A percentile compares a stretch with the other conserved stretches of the same genome.
These are phyloP conservation scores for Didymella lethalis DNA, from an alignment of 2,329 filamentous ascomycete genomes.

Conservation along the genomic window DNA sequence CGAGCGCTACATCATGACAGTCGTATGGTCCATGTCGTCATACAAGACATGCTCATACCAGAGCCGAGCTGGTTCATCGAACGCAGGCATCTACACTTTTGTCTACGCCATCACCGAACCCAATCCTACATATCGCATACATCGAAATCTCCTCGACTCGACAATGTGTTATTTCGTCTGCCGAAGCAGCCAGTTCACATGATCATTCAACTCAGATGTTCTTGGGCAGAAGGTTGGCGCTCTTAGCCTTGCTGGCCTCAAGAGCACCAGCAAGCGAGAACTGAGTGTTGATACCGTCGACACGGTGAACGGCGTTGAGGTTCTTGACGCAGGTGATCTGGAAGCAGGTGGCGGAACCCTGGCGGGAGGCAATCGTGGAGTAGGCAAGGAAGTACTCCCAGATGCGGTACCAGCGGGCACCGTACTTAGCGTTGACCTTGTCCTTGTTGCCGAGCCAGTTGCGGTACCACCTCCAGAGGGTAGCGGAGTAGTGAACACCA, in stretches of 20 bases:
- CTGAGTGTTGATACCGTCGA: constrained; percentile 75
- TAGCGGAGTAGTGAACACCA: constrained; percentile 96
- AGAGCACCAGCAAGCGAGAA: constrained; percentile 74
- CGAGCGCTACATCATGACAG: constrained; percentile 15
- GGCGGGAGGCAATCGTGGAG: constrained; percentile 82
- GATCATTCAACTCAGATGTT: constrained; percentile 6
- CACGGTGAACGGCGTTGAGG: constrained; percentile 83
- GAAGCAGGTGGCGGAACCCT: constrained; percentile 85
- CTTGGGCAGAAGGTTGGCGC: constrained; percentile 20
- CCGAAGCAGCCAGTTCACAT: background rate
- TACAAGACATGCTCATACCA: constrained; percentile 14
- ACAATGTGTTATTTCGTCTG: background rate
- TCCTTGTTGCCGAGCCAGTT: constrained; percentile 97
- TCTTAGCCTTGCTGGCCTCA: constrained; percentile 55
- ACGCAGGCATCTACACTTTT: constrained; percentile 1
- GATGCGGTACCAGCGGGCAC: constrained; percentile 93
- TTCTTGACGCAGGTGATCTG: constrained; percentile 90
- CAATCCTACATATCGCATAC: background rate
- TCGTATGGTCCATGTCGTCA: constrained; percentile 18
- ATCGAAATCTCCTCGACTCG: background rate
- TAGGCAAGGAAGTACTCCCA: constrained; percentile 93
- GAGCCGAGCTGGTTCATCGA: background rate
- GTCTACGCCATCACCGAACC: constrained; percentile 2
- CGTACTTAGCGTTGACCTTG: constrained; percentile 94
- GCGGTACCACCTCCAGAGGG: constrained; percentile 97